Evolutionary conservation across 257 asterid genomes (phyloP).

Genomic region (Solanum appendiculatum): DNA sequence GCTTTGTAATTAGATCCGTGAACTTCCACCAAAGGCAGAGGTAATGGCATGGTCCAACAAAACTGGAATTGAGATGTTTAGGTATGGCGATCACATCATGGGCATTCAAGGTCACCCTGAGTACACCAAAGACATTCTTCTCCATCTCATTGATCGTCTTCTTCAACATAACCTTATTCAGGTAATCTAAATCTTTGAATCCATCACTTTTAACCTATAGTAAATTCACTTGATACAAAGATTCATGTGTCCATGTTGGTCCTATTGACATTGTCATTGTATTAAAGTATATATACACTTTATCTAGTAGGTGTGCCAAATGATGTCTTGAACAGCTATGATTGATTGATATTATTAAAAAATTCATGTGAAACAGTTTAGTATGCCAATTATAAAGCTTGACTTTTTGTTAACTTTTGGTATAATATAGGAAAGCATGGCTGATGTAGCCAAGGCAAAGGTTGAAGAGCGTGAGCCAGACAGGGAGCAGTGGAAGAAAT

Average conservation of each 20-base stretch:
- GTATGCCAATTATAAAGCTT: neutral
- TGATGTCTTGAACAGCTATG: neutral
- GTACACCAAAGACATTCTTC: constrained; percentile 70
- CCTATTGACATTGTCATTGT: too few relatives aligned
- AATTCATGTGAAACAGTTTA: neutral
- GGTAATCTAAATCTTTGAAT: too few relatives aligned
- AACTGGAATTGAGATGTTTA: constrained; percentile 81
- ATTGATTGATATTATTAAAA: neutral
- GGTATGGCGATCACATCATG: constrained; percentile 66
- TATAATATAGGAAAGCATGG: constrained; percentile 40
- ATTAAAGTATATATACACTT: too few relatives aligned
- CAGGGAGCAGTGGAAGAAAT: constrained; percentile 61
- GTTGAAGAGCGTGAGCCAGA: constrained; percentile 52
- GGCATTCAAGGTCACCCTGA: constrained; percentile 97
- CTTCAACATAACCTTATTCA: constrained; percentile 32
- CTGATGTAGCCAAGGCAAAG: constrained; percentile 41
- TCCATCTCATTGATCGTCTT: constrained; percentile 67
- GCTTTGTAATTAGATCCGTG: constrained; percentile 33
- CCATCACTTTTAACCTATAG: too few relatives aligned
- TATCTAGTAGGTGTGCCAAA: neutral
- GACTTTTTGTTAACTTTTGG: neutral
- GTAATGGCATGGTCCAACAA: constrained; percentile 63
- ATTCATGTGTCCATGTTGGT: neutral
- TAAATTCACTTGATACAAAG: too few relatives aligned
- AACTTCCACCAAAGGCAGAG: constrained; percentile 73